Evolutionary conservation across 306 rosid species (phyloP).

Genomic region (Casuarina equisetifolia): DNA sequence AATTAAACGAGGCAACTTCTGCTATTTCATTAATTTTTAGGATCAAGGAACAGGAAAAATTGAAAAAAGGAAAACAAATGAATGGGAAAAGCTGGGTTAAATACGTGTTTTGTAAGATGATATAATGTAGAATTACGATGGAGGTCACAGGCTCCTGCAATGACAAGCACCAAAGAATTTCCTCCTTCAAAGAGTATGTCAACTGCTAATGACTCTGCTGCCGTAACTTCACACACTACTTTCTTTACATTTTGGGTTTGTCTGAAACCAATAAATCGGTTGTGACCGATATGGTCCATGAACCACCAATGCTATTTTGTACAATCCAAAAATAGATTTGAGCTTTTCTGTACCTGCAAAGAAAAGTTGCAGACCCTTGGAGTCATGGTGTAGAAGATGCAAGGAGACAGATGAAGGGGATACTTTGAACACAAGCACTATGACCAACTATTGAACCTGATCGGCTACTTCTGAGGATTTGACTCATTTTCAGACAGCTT

Average conservation of each 20-base stretch:
- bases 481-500: conserved; percentile 56
- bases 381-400: neutral
- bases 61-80: neutral
- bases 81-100: neutral
- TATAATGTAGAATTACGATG: no score
- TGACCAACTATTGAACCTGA: conserved; percentile 6
- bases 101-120: neutral
- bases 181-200: neutral
- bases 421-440: neutral
- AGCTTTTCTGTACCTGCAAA: conserved; percentile 11
- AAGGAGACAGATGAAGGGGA: neutral
- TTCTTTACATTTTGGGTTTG: neutral
- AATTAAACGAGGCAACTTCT: neutral
- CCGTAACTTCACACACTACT: neutral
- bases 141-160: neutral
- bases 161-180: neutral
- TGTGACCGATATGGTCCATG: conserved; percentile 11
- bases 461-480: conserved; percentile 44
- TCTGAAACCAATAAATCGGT: conserved; percentile 1
- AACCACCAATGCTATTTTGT: neutral
- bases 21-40: neutral
- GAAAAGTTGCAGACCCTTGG: neutral
- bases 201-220: no score
- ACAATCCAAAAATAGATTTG: no score
- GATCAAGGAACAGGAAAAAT: neutral